Conservation (phyloP, 2,329 filamentous ascomycete genomes). For the Exophiala dermatitidis region DNA sequence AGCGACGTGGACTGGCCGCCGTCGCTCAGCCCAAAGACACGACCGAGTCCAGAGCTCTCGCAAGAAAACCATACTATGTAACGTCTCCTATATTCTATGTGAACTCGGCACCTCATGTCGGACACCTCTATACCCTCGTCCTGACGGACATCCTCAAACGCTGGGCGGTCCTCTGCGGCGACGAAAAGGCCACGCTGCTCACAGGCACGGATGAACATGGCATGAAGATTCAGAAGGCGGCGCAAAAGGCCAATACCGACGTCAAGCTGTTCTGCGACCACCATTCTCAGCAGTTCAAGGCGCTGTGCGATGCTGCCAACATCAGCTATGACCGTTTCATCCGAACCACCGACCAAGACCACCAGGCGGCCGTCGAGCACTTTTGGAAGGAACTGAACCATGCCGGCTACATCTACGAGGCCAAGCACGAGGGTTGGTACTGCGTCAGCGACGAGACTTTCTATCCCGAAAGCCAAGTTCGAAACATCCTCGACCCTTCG, state of each 20-base stretch:
- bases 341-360: slow-evolving; percentile 76
- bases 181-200: slow-evolving; percentile 60
- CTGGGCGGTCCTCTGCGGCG: slow-evolving; percentile 73
- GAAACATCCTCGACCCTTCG: slow-evolving; percentile 65
- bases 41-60: not conserved
- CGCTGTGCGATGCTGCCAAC: slow-evolving; percentile 61
- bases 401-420: slow-evolving; percentile 70
- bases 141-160: slow-evolving; percentile 85
- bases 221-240: slow-evolving; percentile 90
- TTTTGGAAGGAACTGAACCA: slow-evolving; percentile 79
- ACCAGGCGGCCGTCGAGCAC: slow-evolving; percentile 76
- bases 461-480: slow-evolving; percentile 70
- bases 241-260: slow-evolving; percentile 59
- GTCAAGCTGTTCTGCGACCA: slow-evolving; percentile 84
- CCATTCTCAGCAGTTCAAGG: slow-evolving; percentile 56
- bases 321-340: slow-evolving; percentile 82
- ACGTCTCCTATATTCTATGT: slow-evolving; percentile 99
- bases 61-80: slow-evolving; percentile 77
- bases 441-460: slow-evolving; percentile 95
- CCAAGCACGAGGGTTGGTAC: slow-evolving; percentile 91
- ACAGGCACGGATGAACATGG: slow-evolving; percentile 98
- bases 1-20: slow-evolving; percentile 9
- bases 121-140: slow-evolving; percentile 89
- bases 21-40: slow-evolving; percentile 3
- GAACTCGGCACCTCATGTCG: slow-evolving; percentile 92